Percentiles rank a stretch among this genome's conserved stretches.
Evolutionary conservation across 2,329 filamentous ascomycete genomes (phyloP).

Genomic region (Aspergillus clavatus): DNA sequence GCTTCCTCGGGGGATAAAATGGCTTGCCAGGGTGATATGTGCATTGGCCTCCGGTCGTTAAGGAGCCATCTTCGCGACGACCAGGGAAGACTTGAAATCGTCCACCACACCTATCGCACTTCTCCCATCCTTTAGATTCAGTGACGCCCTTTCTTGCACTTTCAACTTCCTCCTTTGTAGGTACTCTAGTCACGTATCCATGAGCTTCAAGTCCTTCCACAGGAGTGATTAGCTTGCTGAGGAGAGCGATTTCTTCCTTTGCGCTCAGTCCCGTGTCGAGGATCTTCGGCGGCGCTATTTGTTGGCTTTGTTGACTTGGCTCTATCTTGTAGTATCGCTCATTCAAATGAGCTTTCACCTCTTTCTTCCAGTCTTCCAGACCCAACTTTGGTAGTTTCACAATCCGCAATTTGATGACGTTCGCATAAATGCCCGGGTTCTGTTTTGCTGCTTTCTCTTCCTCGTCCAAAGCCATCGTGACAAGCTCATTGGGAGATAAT

Average conservation of each 20-base stretch:
- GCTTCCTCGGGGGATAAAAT: constrained; percentile 53
- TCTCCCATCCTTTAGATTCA: constrained; percentile 71
- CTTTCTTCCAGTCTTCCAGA: constrained; percentile 64
- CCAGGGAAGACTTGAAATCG: constrained; percentile 92
- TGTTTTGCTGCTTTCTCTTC: constrained; percentile 71
- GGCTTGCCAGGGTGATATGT: constrained; percentile 73
- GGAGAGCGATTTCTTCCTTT: constrained; percentile 63
- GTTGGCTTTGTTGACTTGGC: constrained; percentile 18
- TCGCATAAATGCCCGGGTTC: constrained; percentile 68
- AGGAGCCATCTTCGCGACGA: constrained; percentile 68
- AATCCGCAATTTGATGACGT: constrained; percentile 78
- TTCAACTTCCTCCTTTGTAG: constrained; percentile 61
- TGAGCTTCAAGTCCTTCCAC: constrained; percentile 59
- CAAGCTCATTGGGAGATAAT: constrained; percentile 41
- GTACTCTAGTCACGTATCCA: constrained; percentile 70
- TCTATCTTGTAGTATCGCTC: constrained; percentile 33
- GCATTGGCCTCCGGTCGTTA: constrained; percentile 73
- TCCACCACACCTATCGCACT: constrained; percentile 78
- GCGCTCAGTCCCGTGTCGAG: constrained; percentile 66
- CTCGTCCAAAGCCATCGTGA: constrained; percentile 51
- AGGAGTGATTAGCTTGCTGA: constrained; percentile 60
- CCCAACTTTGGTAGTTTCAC: constrained; percentile 71
- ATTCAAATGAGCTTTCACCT: constrained; percentile 46
- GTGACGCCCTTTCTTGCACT: constrained; percentile 61
- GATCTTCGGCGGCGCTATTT: constrained; percentile 43